These are phyloP conservation scores for Linnemannia exigua DNA, from an alignment of 192 early-diverging fungal genomes.

Conservation along the genomic window DNA sequence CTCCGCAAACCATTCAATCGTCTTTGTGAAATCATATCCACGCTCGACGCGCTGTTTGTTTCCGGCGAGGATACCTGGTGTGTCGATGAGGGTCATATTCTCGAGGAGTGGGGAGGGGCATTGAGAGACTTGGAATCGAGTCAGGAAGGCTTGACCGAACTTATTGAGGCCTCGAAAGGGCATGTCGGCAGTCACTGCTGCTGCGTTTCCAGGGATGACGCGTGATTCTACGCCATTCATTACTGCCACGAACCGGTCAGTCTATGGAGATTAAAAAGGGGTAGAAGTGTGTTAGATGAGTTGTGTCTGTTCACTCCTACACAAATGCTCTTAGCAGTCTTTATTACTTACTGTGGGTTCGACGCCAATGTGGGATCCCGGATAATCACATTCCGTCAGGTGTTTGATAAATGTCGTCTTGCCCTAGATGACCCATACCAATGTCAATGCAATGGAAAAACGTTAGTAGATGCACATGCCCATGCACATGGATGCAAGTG, in stretches of 20 bases:
- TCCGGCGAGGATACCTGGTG: constrained; percentile 91
- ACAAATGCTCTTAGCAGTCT: background rate
- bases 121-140: constrained; percentile 89
- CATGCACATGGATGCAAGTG: background rate
- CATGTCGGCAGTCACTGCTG: constrained; percentile 84
- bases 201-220: constrained; percentile 90
- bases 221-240: constrained; percentile 81
- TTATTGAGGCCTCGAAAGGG: constrained; percentile 86
- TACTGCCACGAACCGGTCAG: constrained; percentile 89
- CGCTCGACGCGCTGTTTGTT: constrained; percentile 88
- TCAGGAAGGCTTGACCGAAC: constrained; percentile 86
- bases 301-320: background rate
- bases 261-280: constrained; percentile 55
- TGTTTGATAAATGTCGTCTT: constrained; percentile 90
- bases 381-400: constrained; percentile 83
- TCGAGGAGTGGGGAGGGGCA: constrained; percentile 80
- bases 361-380: constrained; percentile 87
- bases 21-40: constrained; percentile 84
- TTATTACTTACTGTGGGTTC: constrained; percentile 75
- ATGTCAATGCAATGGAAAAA: background rate
- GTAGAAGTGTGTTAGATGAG: background rate
- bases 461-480: background rate
- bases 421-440: constrained; percentile 59
- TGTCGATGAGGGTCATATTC: constrained; percentile 90
- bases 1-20: constrained; percentile 91